A percentile compares a stretch with the other conserved stretches of the same genome.
Conservation (phyloP, 1,139 yeast genomes). For the Diutina neorugosa region DNA sequence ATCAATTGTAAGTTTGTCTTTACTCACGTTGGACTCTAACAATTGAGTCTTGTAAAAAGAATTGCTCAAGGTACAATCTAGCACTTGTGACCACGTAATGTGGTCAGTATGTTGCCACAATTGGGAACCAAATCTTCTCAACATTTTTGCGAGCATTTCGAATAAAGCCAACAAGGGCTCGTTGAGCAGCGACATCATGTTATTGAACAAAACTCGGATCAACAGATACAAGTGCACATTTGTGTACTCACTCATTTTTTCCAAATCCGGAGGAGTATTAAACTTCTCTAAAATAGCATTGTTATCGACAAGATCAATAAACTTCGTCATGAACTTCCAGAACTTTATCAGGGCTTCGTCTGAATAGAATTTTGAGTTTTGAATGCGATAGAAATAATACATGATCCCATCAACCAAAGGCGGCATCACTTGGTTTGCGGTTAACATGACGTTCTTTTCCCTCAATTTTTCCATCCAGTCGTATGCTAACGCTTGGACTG, state of each 20-base stretch:
- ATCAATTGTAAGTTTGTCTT: constrained; percentile 6
- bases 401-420: constrained; percentile 43
- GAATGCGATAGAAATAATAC: constrained; percentile 38
- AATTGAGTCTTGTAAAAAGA: constrained; percentile 6
- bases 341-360: constrained; percentile 33
- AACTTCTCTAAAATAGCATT: constrained; percentile 23
- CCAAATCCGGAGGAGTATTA: constrained; percentile 36
- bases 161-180: constrained; percentile 45
- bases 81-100: constrained; percentile 27
- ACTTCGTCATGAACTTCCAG: constrained; percentile 36
- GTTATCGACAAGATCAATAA: constrained; percentile 28
- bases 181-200: constrained; percentile 35
- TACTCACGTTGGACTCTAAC: constrained; percentile 6
- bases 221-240: constrained; percentile 33
- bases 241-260: constrained; percentile 23
- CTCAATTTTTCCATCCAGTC: neutral
- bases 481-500: constrained; percentile 15
- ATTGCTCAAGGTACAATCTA: constrained; percentile 37
- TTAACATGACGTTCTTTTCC: neutral
- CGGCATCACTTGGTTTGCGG: constrained; percentile 9
- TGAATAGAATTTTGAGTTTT: constrained; percentile 35
- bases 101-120: constrained; percentile 47
- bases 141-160: constrained; percentile 29
- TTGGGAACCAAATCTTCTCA: constrained; percentile 22
- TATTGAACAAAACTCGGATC: constrained; percentile 34